Conservation (phyloP, 2,329 filamentous ascomycete species). For the Leptographium lundbergii region DNA sequence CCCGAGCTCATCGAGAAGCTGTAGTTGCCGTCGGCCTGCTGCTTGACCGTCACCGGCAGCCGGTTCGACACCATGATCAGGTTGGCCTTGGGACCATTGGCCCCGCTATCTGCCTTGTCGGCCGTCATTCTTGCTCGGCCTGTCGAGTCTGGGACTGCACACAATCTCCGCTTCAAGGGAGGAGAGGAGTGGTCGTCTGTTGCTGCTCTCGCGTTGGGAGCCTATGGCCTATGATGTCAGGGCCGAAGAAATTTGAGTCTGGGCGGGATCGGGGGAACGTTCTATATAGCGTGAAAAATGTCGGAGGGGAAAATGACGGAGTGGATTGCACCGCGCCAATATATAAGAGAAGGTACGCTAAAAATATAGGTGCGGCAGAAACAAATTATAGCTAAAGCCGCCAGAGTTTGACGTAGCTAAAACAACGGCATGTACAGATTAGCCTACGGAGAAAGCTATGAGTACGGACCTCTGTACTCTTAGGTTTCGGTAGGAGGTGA, state of each 20-base stretch:
- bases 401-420: no score
- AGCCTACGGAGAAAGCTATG: no score
- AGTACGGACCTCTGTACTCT: no score
- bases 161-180: neutral
- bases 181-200: neutral
- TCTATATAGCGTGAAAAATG: neutral
- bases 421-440: no score
- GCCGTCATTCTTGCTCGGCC: neutral
- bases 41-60: slow-evolving; percentile 92
- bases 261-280: neutral
- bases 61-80: slow-evolving; percentile 72
- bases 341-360: no score
- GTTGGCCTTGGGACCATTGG: slow-evolving; percentile 9
- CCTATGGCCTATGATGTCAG: neutral
- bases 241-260: neutral
- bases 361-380: no score
- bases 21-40: slow-evolving; percentile 81
- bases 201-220: neutral
- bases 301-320: no score
- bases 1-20: slow-evolving; percentile 94
- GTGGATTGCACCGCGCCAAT: no score
- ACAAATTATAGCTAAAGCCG: no score
- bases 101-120: neutral
- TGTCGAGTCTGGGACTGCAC: neutral
- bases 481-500: no score